Evolutionary conservation across 495 filamentous ascomycete genomes (phyloP), one percentile per base, ranked within the genome.

Genomic region (Tuber calosporum): DNA sequence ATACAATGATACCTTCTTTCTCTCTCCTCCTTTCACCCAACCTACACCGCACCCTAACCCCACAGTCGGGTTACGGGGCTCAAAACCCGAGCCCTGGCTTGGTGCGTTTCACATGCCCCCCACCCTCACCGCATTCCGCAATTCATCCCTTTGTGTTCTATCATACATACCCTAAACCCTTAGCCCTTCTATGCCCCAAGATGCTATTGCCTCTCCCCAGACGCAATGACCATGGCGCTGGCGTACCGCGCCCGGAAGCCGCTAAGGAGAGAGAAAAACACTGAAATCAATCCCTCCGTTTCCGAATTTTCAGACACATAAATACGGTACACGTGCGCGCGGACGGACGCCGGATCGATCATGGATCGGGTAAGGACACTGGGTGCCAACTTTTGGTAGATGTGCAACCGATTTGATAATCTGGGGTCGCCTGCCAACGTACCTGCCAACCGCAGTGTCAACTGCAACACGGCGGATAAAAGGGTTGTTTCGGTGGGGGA

Each of bases 341-440:
- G 48, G n/a, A 13, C n/a, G 48, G 48, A 58, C 48, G n/a, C 48
- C 48, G 48, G 48, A 58, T 58, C 48, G 48, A 58, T 58, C 48
- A 58, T 13, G 48, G 48, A 58, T 58, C 48, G 48, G 48, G n/a
- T 58, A 58, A 58, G n/a, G 48, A 58, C 48, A 58, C n/a, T 11
- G 30, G 48, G n/a, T 13, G n/a, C 48, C 48, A 30, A 58, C 48
- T 30, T 26, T 26, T 13, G 48, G 48, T 13, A 58, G 30, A 4
- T 30, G 48, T 30, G 48, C 48, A 30, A 58, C 30, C n/a, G 22
- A 58, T 58, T 58, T 30, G 48, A 26, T 58, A n/a, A 30, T 58
- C 48, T 11, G 48, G n/a, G 48, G n/a, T 30, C 30, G n/a, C n/a
- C 48, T 58, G n/a, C 48, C 15, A 48, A 48, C 1, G 7, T 48